Evolutionary conservation across 202 grass and related monocot genomes (phyloP).

Genomic region (Schoenoplectus triqueter): DNA sequence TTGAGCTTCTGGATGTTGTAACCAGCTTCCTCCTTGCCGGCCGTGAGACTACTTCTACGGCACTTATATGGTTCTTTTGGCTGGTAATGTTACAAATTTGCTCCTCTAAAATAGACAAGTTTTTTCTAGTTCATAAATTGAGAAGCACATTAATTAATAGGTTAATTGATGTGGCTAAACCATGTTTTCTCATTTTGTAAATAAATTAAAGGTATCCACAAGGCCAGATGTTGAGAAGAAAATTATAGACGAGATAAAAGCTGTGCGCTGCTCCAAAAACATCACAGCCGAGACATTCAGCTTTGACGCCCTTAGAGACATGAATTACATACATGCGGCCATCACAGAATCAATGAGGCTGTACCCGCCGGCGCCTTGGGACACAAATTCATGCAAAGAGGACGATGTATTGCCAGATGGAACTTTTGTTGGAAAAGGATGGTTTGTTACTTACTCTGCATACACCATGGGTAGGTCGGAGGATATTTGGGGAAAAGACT

Average conservation of each 20-base stretch:
- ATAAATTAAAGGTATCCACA: constrained; percentile 31
- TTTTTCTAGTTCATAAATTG: not conserved
- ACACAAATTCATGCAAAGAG: constrained; percentile 51
- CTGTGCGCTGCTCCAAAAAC: not conserved
- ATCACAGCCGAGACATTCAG: constrained; percentile 34
- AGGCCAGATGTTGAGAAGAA: constrained; percentile 42
- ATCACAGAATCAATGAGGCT: constrained; percentile 65
- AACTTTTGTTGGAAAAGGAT: constrained; percentile 46
- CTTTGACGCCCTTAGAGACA: constrained; percentile 52
- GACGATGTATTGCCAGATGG: constrained; percentile 60
- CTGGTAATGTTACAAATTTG: not conserved
- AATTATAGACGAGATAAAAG: constrained; percentile 39
- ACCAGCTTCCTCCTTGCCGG: constrained; percentile 61
- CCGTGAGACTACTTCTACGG: constrained; percentile 55
- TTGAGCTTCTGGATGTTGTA: constrained; percentile 49
- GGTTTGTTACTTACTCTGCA: constrained; percentile 51
- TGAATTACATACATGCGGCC: constrained; percentile 71
- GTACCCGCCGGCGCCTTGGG: constrained; percentile 55
- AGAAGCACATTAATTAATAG: not conserved
- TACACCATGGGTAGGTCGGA: constrained; percentile 54
- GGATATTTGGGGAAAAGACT: constrained; percentile 53
- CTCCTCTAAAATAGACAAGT: not conserved
- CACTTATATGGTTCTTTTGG: constrained; percentile 65
- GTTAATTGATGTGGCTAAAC: not conserved
- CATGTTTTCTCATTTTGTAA: not conserved